Percentiles rank a stretch among this genome's conserved stretches.
phyloP scores from a whole-genome alignment of 1,284 basidiomycete species.

The Dichomitus squalens region DNA sequence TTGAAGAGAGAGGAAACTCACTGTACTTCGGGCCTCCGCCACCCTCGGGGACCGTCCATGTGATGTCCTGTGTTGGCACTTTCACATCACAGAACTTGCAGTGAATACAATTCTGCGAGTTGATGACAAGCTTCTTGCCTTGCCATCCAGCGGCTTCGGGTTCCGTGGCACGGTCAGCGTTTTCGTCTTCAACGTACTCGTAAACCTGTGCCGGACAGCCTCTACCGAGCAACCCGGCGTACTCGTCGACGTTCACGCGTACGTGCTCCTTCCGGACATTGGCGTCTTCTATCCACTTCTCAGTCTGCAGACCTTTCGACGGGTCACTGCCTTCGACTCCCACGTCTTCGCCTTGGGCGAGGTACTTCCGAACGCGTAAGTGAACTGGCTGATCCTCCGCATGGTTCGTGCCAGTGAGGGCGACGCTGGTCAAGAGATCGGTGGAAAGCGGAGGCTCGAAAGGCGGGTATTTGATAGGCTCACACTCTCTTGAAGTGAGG shows the following conservation, averaged over 20 bases:
- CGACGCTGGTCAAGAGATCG: slow-evolving; percentile 90
- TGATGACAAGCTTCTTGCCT: slow-evolving; percentile 94
- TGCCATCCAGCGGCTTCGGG: slow-evolving; percentile 57
- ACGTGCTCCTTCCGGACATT: slow-evolving; percentile 65
- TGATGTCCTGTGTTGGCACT: slow-evolving; percentile 91
- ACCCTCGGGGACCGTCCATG: slow-evolving; percentile 93
- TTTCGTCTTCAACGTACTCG: slow-evolving; percentile 88
- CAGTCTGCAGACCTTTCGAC: slow-evolving; percentile 41
- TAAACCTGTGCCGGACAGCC: slow-evolving; percentile 98
- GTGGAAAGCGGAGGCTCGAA: slow-evolving; percentile 93
- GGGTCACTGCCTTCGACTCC: slow-evolving; percentile 48
- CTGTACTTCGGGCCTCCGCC: slow-evolving; percentile 94
- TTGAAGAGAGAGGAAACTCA: too few species aligned
- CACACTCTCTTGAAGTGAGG: slow-evolving; percentile 64
- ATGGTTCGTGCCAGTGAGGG: slow-evolving; percentile 95
- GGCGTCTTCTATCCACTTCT: slow-evolving; percentile 42
- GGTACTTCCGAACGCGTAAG: slow-evolving; percentile 64
- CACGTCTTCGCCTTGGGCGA: slow-evolving; percentile 44
- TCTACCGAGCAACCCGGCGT: slow-evolving; percentile 84
- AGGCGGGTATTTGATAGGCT: slow-evolving; percentile 88
- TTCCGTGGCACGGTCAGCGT: slow-evolving; percentile 18
- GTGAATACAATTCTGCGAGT: slow-evolving; percentile 94
- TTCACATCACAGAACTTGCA: slow-evolving; percentile 96
- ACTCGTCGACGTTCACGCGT: slow-evolving; percentile 76
- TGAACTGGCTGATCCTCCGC: slow-evolving; percentile 96